These are phyloP conservation scores for Mangifera indica DNA, from an alignment of 345 rosid species.

Conservation along the genomic window DNA sequence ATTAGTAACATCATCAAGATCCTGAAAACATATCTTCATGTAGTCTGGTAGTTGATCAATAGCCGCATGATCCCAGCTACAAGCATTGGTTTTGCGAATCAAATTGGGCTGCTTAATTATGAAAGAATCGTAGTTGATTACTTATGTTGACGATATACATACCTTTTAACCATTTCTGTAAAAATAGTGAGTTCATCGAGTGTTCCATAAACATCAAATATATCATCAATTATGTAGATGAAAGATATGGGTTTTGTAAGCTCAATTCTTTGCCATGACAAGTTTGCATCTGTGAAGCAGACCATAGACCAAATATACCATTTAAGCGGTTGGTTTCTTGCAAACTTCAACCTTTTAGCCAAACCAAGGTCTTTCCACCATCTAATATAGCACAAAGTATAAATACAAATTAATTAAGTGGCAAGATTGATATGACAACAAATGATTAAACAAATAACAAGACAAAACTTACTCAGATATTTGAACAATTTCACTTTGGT, in stretches of 20 bases:
- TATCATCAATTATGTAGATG: no score
- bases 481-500: no score
- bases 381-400: constrained; percentile 24
- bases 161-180: no score
- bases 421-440: background rate
- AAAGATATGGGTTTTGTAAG: no score
- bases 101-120: background rate
- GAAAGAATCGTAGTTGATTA: constrained; percentile 15
- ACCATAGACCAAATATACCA: constrained; percentile 55
- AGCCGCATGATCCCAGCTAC: constrained; percentile 43
- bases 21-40: constrained; percentile 46
- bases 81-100: background rate
- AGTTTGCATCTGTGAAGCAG: constrained; percentile 43
- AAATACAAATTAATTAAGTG: background rate
- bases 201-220: no score
- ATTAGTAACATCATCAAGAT: constrained; percentile 36
- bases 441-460: background rate
- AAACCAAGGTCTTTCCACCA: constrained; percentile 64
- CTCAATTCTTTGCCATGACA: no score
- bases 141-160: constrained; percentile 39
- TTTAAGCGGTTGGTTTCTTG: constrained; percentile 56
- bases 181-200: no score
- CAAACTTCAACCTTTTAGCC: constrained; percentile 39
- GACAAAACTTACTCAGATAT: constrained; percentile 30
- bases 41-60: constrained; percentile 33